phyloP scores from a whole-genome alignment of 2,329 filamentous ascomycete genomes.

The Trichophyton rubrum region DNA sequence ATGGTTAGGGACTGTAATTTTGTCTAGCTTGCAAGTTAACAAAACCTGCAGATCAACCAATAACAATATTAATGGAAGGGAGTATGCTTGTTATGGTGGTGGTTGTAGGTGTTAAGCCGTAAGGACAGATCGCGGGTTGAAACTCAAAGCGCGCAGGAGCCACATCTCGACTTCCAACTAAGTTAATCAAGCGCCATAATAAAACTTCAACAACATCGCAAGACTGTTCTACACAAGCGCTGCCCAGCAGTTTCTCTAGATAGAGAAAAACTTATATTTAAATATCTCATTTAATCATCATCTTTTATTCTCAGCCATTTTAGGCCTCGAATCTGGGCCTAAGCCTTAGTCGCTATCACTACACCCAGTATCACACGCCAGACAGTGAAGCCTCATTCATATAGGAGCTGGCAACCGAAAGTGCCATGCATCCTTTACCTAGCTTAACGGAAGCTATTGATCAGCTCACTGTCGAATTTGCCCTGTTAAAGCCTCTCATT shows the following conservation, averaged over 20 bases:
- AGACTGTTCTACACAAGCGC: background rate
- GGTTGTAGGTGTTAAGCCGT: background rate
- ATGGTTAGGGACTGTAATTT: constrained; percentile 33
- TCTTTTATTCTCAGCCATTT: background rate
- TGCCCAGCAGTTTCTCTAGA: background rate
- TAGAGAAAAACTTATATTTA: background rate
- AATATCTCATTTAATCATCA: background rate
- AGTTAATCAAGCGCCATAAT: background rate
- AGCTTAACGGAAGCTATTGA: constrained; percentile 29
- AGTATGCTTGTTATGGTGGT: background rate
- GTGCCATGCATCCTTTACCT: constrained; percentile 24
- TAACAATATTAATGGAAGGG: too few relatives aligned
- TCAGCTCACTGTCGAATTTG: constrained; percentile 34
- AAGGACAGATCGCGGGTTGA: too few relatives aligned
- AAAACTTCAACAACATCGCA: background rate
- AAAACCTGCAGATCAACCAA: background rate
- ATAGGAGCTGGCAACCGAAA: background rate
- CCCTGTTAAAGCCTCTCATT: constrained; percentile 33
- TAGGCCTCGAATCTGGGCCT: too few relatives aligned
- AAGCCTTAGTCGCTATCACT: too few relatives aligned
- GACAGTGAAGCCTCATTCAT: background rate
- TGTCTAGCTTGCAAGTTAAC: background rate
- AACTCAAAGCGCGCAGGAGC: background rate
- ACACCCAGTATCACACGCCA: too few relatives aligned
- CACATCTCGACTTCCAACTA: background rate